phyloP scores from a whole-genome alignment of 495 filamentous ascomycete species.

The Viridothelium virens region DNA sequence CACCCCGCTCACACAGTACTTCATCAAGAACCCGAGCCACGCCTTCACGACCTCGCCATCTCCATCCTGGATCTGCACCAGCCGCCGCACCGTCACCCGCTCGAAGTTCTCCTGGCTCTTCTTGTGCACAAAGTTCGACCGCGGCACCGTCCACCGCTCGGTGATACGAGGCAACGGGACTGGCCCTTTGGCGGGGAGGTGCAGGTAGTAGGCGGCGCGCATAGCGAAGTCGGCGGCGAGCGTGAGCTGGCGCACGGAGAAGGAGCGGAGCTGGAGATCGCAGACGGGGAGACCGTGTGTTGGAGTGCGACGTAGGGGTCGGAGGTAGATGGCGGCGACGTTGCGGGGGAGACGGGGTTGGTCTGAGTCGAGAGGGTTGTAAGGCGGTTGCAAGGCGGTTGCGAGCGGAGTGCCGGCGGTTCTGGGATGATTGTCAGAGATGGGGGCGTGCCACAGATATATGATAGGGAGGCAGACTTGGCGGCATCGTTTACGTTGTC shows the following conservation, averaged over 20 bases:
- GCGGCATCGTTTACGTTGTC: constrained; percentile 5
- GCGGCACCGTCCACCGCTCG: constrained; percentile 91
- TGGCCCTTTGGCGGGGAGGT: constrained; percentile 77
- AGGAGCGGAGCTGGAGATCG: constrained; percentile 88
- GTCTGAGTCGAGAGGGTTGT: constrained; percentile 22
- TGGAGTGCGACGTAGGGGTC: constrained; percentile 68
- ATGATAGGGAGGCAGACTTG: neutral
- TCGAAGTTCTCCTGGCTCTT: constrained; percentile 98
- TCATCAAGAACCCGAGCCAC: constrained; percentile 86
- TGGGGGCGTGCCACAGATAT: neutral
- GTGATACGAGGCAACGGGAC: constrained; percentile 79
- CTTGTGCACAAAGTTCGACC: constrained; percentile 84
- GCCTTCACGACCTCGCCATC: constrained; percentile 77
- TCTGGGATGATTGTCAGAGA: neutral
- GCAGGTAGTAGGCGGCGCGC: constrained; percentile 87
- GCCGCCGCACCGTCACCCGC: constrained; percentile 71
- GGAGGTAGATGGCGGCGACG: constrained; percentile 77
- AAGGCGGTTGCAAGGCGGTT: constrained; percentile 11
- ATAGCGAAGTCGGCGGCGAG: constrained; percentile 94
- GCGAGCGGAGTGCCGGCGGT: constrained; percentile 1
- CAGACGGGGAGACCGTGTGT: constrained; percentile 73
- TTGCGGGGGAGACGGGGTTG: constrained; percentile 57
- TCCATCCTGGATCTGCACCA: constrained; percentile 92
- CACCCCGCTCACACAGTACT: constrained; percentile 85
- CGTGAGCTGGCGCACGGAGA: constrained; percentile 80